Evolutionary conservation across 2,329 filamentous ascomycete species (phyloP).

Genomic region (Aspergillus sp.): DNA sequence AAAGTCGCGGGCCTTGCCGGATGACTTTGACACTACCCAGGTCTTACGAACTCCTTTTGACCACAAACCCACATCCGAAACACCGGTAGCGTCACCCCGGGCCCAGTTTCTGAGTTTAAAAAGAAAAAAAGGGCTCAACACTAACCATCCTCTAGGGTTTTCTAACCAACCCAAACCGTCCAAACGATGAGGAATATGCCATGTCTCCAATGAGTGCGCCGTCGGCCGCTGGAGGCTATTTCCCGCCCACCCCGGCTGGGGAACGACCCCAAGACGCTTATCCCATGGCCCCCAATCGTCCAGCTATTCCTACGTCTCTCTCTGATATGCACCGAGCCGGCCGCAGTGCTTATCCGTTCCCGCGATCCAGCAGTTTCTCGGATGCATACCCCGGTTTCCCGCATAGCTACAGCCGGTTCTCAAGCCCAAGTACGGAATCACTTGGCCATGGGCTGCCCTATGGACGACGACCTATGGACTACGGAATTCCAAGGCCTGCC

Average conservation of each 20-base stretch:
- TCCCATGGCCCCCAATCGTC: constrained; percentile 7
- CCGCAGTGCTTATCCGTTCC: constrained; percentile 21
- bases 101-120: constrained; percentile 31
- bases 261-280: background rate
- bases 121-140: background rate
- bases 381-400: constrained; percentile 22
- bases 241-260: constrained; percentile 15
- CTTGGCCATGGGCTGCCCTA: constrained; percentile 20
- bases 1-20: constrained; percentile 53
- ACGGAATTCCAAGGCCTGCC: constrained; percentile 18
- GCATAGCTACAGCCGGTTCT: constrained; percentile 23
- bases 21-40: constrained; percentile 55
- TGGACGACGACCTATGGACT: constrained; percentile 24
- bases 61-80: constrained; percentile 40
- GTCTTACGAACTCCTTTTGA: constrained; percentile 51
- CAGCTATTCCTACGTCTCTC: constrained; percentile 18
- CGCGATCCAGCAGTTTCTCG: constrained; percentile 31
- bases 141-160: constrained; percentile 16
- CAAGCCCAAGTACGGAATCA: constrained; percentile 18
- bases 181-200: constrained; percentile 32
- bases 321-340: constrained; percentile 23
- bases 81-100: constrained; percentile 43
- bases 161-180: constrained; percentile 27
- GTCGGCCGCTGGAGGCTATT: constrained; percentile 30
- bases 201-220: constrained; percentile 31